Evolutionary conservation across 78 protist genomes (phyloP).

Genomic region (Chrysochromulina parva): DNA sequence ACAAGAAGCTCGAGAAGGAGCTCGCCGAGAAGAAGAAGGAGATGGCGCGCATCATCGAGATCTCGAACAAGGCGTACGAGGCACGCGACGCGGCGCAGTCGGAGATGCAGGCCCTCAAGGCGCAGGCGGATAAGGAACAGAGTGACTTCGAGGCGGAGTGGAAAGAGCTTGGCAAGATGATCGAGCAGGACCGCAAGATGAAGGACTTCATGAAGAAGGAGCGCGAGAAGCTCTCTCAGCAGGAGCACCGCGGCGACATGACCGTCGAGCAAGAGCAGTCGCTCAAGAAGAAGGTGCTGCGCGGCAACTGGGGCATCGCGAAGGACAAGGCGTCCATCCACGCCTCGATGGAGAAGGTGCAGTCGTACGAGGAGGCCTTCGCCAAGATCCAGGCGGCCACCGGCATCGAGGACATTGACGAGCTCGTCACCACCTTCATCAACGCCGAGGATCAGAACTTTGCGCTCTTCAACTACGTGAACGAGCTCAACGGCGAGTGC

Average conservation of each 20-base stretch:
- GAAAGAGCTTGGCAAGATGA: slow-evolving; percentile 31
- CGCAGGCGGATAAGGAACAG: slow-evolving; percentile 45
- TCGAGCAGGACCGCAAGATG: slow-evolving; percentile 53
- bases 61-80: slow-evolving; percentile 69
- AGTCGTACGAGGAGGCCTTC: slow-evolving; percentile 76
- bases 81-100: slow-evolving; percentile 51
- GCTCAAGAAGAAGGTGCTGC: neutral
- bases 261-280: neutral
- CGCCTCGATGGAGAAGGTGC: slow-evolving; percentile 26
- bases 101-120: neutral
- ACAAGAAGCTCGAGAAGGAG: slow-evolving; percentile 56
- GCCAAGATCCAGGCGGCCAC: slow-evolving; percentile 72
- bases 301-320: slow-evolving; percentile 14
- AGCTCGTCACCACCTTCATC: slow-evolving; percentile 60
- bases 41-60: slow-evolving; percentile 65
- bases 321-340: slow-evolving; percentile 41
- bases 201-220: slow-evolving; percentile 41
- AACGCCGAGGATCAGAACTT: slow-evolving; percentile 77
- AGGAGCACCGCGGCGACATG: neutral
- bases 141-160: slow-evolving; percentile 32
- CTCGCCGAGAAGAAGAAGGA: slow-evolving; percentile 51
- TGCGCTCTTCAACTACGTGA: slow-evolving; percentile 69
- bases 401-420: slow-evolving; percentile 65
- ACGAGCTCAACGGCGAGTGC: slow-evolving; percentile 69
- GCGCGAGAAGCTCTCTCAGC: neutral